Evolutionary conservation across 2,329 filamentous ascomycete genomes (phyloP).

Genomic region (Aspergillus sp.): DNA sequence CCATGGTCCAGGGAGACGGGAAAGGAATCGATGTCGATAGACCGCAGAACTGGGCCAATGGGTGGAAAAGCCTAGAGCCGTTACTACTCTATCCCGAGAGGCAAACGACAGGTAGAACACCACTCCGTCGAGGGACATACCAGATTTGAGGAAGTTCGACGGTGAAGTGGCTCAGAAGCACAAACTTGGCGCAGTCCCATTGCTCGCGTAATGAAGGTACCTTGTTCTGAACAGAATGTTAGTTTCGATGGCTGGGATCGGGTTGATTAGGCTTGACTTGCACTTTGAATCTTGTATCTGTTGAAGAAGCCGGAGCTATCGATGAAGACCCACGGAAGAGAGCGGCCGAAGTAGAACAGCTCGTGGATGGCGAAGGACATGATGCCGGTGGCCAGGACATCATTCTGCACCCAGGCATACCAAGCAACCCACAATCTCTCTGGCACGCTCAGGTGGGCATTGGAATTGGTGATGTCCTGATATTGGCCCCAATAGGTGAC

Average conservation of each 20-base stretch:
- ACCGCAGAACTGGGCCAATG: conserved; percentile 88
- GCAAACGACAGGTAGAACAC: no score
- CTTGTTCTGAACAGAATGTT: conserved; percentile 64
- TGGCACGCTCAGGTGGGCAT: conserved; percentile 80
- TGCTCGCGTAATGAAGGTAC: conserved; percentile 91
- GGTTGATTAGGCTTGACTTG: conserved; percentile 43
- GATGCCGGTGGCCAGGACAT: conserved; percentile 92
- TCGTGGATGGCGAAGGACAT: conserved; percentile 98
- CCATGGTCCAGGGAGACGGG: conserved; percentile 80
- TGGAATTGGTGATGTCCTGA: conserved; percentile 66
- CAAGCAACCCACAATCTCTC: conserved; percentile 93
- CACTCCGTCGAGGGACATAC: conserved; percentile 41
- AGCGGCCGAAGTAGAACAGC: conserved; percentile 88
- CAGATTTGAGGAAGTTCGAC: conserved; percentile 98
- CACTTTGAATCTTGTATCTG: conserved; percentile 91
- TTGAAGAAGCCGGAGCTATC: conserved; percentile 84
- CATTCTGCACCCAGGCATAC: conserved; percentile 98
- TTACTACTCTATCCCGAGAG: no score
- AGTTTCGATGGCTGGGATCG: not conserved
- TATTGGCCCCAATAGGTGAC: conserved; percentile 67
- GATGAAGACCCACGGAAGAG: conserved; percentile 87
- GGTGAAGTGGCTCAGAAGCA: conserved; percentile 93
- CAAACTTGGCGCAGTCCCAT: conserved; percentile 88
- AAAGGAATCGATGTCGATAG: conserved; percentile 88
- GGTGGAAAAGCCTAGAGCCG: conserved; percentile 77